phyloP scores from a whole-genome alignment of 139 green algal species.

The Picochlorum sp. region DNA sequence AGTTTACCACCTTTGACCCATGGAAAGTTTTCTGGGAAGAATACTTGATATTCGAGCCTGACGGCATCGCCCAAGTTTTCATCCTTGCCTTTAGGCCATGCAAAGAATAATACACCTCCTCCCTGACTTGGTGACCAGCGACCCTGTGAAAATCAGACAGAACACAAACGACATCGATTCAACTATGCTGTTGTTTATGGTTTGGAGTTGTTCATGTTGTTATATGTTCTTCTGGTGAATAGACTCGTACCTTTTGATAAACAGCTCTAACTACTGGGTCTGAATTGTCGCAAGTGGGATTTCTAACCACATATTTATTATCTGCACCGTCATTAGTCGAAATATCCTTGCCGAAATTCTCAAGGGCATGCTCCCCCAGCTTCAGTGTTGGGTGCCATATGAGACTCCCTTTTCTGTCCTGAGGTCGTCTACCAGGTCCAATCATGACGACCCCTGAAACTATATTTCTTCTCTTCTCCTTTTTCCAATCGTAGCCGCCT shows the following conservation, averaged over 20 bases:
- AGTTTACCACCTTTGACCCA: constrained; percentile 5
- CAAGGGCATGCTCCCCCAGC: background rate
- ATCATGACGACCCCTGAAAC: background rate
- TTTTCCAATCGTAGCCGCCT: background rate
- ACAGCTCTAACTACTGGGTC: background rate
- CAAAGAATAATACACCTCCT: constrained; percentile 4
- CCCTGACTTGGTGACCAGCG: background rate
- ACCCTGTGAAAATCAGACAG: background rate
- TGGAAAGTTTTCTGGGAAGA: constrained; percentile 5
- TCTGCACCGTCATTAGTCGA: background rate
- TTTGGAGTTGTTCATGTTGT: too few relatives aligned
- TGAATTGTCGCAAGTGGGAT: background rate
- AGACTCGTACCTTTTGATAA: constrained; percentile 1
- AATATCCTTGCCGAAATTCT: background rate
- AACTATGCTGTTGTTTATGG: too few relatives aligned
- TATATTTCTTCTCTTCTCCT: background rate
- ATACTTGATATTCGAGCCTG: constrained; percentile 5
- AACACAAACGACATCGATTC: background rate
- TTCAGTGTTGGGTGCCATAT: background rate
- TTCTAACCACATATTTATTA: background rate
- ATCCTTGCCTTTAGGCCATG: background rate
- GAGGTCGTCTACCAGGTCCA: background rate
- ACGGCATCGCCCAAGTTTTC: background rate
- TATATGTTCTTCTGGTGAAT: too few relatives aligned
- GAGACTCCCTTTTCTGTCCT: background rate